A percentile compares a stretch with the other conserved stretches of the same genome.
Conservation (phyloP, 1,284 basidiomycete genomes). For the Somion occarium region DNA sequence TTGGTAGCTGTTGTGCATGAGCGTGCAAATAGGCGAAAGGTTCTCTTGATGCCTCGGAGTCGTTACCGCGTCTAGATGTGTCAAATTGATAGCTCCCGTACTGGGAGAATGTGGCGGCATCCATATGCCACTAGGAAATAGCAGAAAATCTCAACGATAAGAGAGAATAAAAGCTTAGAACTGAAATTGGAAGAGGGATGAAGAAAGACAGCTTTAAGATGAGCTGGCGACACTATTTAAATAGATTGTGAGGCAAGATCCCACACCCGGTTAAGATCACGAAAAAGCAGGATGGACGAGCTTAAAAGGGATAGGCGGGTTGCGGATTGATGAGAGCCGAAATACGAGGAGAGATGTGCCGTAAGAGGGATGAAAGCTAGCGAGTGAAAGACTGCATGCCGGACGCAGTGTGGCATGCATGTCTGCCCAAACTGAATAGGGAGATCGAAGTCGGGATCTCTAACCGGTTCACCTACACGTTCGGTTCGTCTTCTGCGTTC, state of each 20-base stretch:
- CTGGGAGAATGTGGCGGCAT: background rate
- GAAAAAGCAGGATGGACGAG: background rate
- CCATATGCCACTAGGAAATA: background rate
- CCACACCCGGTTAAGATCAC: background rate
- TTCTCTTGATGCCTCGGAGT: background rate
- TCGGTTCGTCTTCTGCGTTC: background rate
- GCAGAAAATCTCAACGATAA: background rate
- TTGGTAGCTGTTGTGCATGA: background rate
- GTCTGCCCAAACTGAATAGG: background rate
- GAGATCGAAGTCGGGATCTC: constrained; percentile 1
- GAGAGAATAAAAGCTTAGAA: background rate
- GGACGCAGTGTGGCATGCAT: background rate
- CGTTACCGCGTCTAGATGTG: background rate
- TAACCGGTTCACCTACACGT: background rate
- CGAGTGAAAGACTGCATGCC: background rate
- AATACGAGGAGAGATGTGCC: background rate
- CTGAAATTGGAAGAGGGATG: background rate
- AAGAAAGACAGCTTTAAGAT: background rate
- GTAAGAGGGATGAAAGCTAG: background rate
- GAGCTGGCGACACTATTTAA: background rate
- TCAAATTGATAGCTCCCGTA: background rate
- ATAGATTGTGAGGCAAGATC: background rate
- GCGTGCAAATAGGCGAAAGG: background rate
- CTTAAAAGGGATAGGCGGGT: background rate
- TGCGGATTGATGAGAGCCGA: background rate